phyloP scores from a whole-genome alignment of 2,329 filamentous ascomycete genomes.

The Phialemonium atrogriseum region DNA sequence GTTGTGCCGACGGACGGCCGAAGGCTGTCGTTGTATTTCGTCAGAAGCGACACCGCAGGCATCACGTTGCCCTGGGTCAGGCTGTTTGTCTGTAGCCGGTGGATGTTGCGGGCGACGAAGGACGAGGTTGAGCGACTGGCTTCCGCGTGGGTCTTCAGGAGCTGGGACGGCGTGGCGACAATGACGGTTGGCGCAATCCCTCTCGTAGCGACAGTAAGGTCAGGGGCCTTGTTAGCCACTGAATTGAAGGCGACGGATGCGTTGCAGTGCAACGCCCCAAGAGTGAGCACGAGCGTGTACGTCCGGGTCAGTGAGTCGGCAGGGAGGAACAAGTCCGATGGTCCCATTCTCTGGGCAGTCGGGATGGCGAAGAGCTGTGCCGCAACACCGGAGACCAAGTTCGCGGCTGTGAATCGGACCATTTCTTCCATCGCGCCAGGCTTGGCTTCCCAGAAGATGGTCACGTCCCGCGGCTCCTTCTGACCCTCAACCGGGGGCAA shows the following conservation, averaged over 20 bases:
- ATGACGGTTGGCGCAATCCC: slow-evolving; percentile 75
- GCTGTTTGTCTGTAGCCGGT: slow-evolving; percentile 62
- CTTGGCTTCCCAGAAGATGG: slow-evolving; percentile 59
- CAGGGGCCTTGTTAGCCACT: slow-evolving; percentile 64
- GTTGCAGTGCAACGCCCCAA: slow-evolving; percentile 78
- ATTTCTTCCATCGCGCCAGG: slow-evolving; percentile 53
- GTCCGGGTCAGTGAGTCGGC: slow-evolving; percentile 73
- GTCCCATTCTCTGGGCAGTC: slow-evolving; percentile 61
- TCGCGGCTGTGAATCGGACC: slow-evolving; percentile 72
- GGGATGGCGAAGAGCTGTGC: slow-evolving; percentile 72
- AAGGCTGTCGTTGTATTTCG: slow-evolving; percentile 50
- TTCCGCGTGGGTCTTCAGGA: slow-evolving; percentile 58
- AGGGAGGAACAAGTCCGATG: slow-evolving; percentile 75
- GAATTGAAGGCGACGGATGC: slow-evolving; percentile 83
- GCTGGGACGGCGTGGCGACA: slow-evolving; percentile 66
- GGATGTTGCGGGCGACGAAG: slow-evolving; percentile 57
- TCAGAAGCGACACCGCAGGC: slow-evolving; percentile 56
- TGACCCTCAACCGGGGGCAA: slow-evolving; percentile 56
- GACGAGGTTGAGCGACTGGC: slow-evolving; percentile 46
- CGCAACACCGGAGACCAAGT: slow-evolving; percentile 80
- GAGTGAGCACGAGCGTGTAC: slow-evolving; percentile 70
- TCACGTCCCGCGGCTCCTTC: slow-evolving; percentile 42
- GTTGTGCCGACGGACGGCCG: slow-evolving; percentile 51
- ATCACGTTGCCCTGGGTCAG: slow-evolving; percentile 66
- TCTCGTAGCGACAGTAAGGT: slow-evolving; percentile 65